Conservation (phyloP, 129 eudicot species). For the Flaveria robusta region DNA sequence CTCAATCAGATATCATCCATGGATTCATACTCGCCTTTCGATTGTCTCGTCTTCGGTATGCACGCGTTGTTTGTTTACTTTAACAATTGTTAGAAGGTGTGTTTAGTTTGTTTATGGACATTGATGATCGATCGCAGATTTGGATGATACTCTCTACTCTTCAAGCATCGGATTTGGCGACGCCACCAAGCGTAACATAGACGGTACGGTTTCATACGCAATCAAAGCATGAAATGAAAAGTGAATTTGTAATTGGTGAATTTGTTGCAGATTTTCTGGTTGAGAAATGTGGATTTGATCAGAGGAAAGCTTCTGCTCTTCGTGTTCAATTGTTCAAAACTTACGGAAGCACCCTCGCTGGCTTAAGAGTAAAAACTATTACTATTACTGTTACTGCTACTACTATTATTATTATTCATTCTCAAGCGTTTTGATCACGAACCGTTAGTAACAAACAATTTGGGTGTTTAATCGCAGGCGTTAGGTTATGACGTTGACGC, state of each 20-base stretch:
- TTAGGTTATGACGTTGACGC: conserved; percentile 66
- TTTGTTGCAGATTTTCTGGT: conserved; percentile 61
- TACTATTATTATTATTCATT: too few species aligned
- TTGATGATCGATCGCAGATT: conserved; percentile 50
- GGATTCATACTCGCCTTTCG: conserved; percentile 65
- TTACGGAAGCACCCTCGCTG: conserved; percentile 96
- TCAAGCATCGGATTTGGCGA: conserved; percentile 67
- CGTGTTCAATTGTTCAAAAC: conserved; percentile 79
- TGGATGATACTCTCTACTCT: conserved; percentile 92
- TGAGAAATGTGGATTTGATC: conserved; percentile 71
- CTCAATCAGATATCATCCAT: conserved; percentile 14
- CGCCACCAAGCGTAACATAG: conserved; percentile 70
- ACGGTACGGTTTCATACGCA: conserved; percentile 40
- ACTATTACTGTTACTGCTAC: too few species aligned
- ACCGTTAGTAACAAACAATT: background rate
- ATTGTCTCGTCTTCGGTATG: conserved; percentile 69
- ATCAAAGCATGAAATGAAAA: too few species aligned
- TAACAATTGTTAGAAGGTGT: background rate
- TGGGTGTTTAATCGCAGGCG: conserved; percentile 45
- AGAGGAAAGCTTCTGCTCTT: conserved; percentile 58
- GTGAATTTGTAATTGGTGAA: too few species aligned
- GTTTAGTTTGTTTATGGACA: background rate
- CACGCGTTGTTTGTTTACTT: background rate
- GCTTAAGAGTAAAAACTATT: conserved; percentile 58
- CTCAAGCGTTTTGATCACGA: too few species aligned